phyloP scores from a whole-genome alignment of 2,329 filamentous ascomycete genomes.

The Alternaria sp. region DNA sequence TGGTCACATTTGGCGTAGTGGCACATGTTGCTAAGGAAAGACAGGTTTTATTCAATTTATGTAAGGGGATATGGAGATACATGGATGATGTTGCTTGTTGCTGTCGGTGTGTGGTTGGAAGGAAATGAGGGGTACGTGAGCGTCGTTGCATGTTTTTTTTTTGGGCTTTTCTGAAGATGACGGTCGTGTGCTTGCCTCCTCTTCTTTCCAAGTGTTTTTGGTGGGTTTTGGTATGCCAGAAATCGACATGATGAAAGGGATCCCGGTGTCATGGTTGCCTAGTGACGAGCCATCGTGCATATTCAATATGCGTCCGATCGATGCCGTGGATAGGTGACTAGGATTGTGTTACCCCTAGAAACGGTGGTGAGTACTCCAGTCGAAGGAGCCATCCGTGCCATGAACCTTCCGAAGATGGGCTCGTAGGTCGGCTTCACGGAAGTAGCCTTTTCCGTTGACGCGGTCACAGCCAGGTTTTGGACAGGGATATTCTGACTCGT shows the following conservation, averaged over 20 bases:
- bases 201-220: not conserved
- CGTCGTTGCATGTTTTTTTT: not conserved
- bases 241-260: too few species aligned
- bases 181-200: not conserved
- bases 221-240: not conserved
- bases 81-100: not conserved
- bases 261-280: too few species aligned
- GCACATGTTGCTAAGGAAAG: not conserved
- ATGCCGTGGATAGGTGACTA: too few species aligned
- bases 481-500: not conserved
- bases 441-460: not conserved
- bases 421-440: not conserved
- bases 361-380: too few species aligned
- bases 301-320: too few species aligned
- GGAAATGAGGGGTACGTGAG: not conserved
- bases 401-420: not conserved
- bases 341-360: too few species aligned
- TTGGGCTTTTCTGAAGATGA: not conserved
- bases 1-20: not conserved
- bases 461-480: not conserved
- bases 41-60: not conserved
- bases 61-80: not conserved
- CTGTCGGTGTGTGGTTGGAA: not conserved
- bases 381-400: not conserved
- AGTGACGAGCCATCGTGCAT: too few species aligned